Evolutionary conservation across 805 yeast genomes (phyloP).

Genomic region (Saccharomycopsis fermentans): DNA sequence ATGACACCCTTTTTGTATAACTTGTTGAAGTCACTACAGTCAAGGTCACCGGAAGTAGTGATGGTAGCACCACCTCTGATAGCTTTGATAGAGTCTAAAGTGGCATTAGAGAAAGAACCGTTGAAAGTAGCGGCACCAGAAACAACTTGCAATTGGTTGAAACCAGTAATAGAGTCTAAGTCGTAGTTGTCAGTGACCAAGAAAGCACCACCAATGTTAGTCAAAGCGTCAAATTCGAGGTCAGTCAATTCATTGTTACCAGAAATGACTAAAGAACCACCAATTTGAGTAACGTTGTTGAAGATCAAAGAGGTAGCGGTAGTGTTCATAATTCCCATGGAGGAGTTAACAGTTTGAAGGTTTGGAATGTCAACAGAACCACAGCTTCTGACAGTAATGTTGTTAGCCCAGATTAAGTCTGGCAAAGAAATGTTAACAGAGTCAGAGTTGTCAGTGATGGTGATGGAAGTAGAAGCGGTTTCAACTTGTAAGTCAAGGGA

Average conservation of each 20-base stretch:
- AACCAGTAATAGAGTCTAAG: slow-evolving; percentile 56
- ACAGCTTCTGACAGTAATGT: slow-evolving; percentile 76
- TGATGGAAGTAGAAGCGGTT: slow-evolving; percentile 63
- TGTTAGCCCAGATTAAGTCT: slow-evolving; percentile 73
- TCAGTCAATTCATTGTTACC: slow-evolving; percentile 65
- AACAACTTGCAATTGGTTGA: slow-evolving; percentile 61
- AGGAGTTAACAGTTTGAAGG: slow-evolving; percentile 66
- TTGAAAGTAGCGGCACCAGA: slow-evolving; percentile 80
- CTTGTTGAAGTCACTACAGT: slow-evolving; percentile 66
- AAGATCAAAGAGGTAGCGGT: slow-evolving; percentile 47
- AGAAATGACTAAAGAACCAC: slow-evolving; percentile 70
- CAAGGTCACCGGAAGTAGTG: slow-evolving; percentile 66
- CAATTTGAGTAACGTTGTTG: slow-evolving; percentile 49
- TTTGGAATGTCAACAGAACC: slow-evolving; percentile 58
- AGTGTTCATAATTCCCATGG: slow-evolving; percentile 72
- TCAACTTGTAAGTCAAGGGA: slow-evolving; percentile 62
- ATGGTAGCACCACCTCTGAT: slow-evolving; percentile 90
- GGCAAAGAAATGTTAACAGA: slow-evolving; percentile 60
- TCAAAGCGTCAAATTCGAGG: slow-evolving; percentile 59
- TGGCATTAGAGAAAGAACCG: slow-evolving; percentile 76
- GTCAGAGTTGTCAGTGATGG: slow-evolving; percentile 79
- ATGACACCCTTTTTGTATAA: slow-evolving; percentile 72
- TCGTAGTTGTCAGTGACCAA: slow-evolving; percentile 75
- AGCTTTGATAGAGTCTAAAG: slow-evolving; percentile 59
- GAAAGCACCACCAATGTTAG: slow-evolving; percentile 86